Conservation (phyloP, 345 rosid species). For the Linum lewisii region DNA sequence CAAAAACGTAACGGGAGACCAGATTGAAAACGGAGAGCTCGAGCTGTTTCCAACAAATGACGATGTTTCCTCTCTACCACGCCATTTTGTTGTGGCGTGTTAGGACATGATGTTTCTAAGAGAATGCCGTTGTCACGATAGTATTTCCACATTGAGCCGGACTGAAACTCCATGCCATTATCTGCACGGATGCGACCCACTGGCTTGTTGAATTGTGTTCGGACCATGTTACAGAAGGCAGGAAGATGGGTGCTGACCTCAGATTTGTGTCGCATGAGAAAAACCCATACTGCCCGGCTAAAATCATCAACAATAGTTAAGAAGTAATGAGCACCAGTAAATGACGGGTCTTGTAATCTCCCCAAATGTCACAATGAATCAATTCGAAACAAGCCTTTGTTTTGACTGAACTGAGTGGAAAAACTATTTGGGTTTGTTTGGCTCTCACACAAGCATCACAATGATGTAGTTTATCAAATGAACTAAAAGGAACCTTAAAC, state of each 20-base stretch:
- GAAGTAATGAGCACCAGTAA: not conserved
- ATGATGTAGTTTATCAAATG: not conserved
- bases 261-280: no score
- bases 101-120: slow-evolving; percentile 10
- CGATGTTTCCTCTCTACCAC: not conserved
- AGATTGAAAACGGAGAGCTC: not conserved
- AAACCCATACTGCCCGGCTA: slow-evolving; percentile 1
- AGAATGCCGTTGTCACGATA: not conserved
- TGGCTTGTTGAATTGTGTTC: not conserved
- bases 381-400: not conserved
- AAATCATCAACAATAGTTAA: slow-evolving; percentile 9
- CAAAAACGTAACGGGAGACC: not conserved
- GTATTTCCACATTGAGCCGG: not conserved
- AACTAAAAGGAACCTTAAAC: not conserved
- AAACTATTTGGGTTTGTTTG: no score
- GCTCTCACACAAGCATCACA: slow-evolving; percentile 7
- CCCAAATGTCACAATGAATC: slow-evolving; percentile 10
- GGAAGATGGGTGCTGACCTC: no score
- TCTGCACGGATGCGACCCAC: not conserved
- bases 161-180: not conserved
- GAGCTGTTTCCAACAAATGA: not conserved
- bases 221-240: slow-evolving; percentile 2
- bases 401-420: not conserved
- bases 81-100: slow-evolving; percentile 14
- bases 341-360: not conserved